Base-by-base conservation (phyloP, 805 yeast species). In the Huiozyma naganishii region DNA sequence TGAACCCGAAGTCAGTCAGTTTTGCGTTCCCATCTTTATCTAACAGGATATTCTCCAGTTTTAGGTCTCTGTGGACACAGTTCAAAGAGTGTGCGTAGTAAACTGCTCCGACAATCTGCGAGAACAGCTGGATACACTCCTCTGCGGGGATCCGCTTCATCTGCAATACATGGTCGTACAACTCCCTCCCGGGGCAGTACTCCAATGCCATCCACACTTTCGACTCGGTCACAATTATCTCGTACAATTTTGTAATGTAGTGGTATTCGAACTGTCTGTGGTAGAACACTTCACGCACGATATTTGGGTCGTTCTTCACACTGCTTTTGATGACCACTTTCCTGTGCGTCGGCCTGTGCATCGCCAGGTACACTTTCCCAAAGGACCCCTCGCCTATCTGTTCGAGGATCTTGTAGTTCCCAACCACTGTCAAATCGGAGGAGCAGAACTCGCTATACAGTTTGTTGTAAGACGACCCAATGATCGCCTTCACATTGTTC, bases 331-430 rank as follows among this genome's bases (percentile, higher is more conserved):
- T 64, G 12, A 92, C 97, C 3, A 90, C 84, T 57, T 76, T 80
- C n/a, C 77, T 70, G 43, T 79, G 78, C 8, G 95, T 74, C 39
- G 88, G 69, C 41, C 73, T 72, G 55, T 90, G 97, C 33, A 70
- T 69, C 1, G 96, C 97, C 29, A 90, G 66, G 59, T 82, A 92
- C 1, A 88, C 95, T 56, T 83, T 84, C 7, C 97, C 97, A 70
- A 88, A 90, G 3, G 95, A 74, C 7, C 97, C 97, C 53, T 85
- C 88, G 1, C 97, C 97, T 23, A 90, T 81, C 50, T 80, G 84
- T 45, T 78, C 69, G 6, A 77, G 55, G 6, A 92, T 76, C 41
- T 72, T 68, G 57, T 90, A 90, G 61, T 83, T 86, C 1, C 98
- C 97, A 9, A 90, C 79, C 44, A 79, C 83, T 40, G 67, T 67